Conservation (phyloP, 805 yeast species). For the Kuraishia molischiana region DNA sequence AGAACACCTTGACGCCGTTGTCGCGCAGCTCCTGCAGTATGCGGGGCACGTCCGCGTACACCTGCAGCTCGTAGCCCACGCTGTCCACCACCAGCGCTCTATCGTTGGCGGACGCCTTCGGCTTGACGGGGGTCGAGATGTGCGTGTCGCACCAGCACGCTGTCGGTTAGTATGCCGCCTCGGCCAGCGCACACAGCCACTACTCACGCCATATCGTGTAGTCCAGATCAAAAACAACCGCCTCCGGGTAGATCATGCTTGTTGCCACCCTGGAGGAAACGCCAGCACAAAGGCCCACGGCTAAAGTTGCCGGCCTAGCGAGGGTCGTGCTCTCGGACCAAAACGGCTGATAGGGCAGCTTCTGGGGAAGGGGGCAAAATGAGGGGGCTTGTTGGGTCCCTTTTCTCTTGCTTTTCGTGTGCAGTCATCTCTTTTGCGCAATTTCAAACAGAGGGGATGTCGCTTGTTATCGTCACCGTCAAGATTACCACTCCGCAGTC, state of each 20-base stretch:
- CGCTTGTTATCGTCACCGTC: not conserved
- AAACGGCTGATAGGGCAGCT: too few relatives aligned
- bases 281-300: too few relatives aligned
- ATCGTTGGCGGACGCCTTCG: conserved; percentile 10
- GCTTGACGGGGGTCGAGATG: conserved; percentile 41
- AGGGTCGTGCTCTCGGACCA: too few relatives aligned
- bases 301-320: too few relatives aligned
- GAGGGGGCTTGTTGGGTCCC: too few relatives aligned
- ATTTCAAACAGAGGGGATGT: not conserved
- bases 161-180: conserved; percentile 2
- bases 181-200: conserved; percentile 7
- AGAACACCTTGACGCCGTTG: conserved; percentile 40
- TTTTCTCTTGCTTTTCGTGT: too few relatives aligned
- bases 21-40: conserved; percentile 44
- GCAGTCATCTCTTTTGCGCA: not conserved
- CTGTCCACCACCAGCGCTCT: conserved; percentile 36
- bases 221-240: conserved; percentile 67
- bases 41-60: conserved; percentile 60
- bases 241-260: conserved; percentile 25
- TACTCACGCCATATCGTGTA: conserved; percentile 67
- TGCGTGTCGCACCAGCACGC: conserved; percentile 75
- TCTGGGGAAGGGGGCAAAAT: too few relatives aligned
- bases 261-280: too few relatives aligned
- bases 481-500: not conserved
- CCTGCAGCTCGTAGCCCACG: conserved; percentile 41